Percentiles rank a stretch among this genome's conserved stretches.
phyloP scores from a whole-genome alignment of 352 stramenopile genomes.

The Pythium chondricola region DNA sequence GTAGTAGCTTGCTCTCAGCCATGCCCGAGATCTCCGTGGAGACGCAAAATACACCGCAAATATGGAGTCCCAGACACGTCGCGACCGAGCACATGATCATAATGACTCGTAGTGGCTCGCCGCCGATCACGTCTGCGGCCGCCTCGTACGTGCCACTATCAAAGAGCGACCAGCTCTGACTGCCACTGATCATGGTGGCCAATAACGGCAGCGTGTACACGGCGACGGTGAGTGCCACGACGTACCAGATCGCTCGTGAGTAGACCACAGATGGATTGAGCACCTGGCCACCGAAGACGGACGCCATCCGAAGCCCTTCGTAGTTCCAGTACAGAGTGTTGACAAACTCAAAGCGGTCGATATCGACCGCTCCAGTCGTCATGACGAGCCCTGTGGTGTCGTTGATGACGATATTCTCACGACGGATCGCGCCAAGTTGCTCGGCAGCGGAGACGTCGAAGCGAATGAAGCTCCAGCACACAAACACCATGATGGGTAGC shows the following conservation, averaged over 20 bases:
- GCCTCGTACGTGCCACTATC: conserved; percentile 11
- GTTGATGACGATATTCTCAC: background rate
- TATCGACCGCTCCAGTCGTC: conserved; percentile 9
- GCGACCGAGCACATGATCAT: conserved; percentile 71
- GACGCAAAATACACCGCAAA: conserved; percentile 81
- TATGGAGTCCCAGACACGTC: conserved; percentile 80
- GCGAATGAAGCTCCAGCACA: conserved; percentile 10
- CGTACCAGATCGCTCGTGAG: conserved; percentile 62
- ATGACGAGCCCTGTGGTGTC: background rate
- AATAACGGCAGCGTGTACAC: conserved; percentile 78
- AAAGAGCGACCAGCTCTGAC: conserved; percentile 6
- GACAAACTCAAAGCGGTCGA: conserved; percentile 61
- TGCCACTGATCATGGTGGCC: conserved; percentile 39
- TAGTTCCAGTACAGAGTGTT: conserved; percentile 94
- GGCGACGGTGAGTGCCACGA: conserved; percentile 48
- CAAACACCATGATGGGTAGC: conserved; percentile 16
- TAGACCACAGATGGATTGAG: conserved; percentile 63
- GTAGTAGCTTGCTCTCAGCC: conserved; percentile 73
- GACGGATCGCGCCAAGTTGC: conserved; percentile 2
- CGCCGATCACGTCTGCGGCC: conserved; percentile 1
- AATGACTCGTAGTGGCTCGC: conserved; percentile 22
- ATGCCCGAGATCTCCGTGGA: conserved; percentile 71
- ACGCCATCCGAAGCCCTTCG: conserved; percentile 82
- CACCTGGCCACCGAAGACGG: conserved; percentile 82
- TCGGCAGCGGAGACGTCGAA: background rate